Conservation (phyloP, 2,329 filamentous ascomycete species). For the Fusarium nygamai region DNA sequence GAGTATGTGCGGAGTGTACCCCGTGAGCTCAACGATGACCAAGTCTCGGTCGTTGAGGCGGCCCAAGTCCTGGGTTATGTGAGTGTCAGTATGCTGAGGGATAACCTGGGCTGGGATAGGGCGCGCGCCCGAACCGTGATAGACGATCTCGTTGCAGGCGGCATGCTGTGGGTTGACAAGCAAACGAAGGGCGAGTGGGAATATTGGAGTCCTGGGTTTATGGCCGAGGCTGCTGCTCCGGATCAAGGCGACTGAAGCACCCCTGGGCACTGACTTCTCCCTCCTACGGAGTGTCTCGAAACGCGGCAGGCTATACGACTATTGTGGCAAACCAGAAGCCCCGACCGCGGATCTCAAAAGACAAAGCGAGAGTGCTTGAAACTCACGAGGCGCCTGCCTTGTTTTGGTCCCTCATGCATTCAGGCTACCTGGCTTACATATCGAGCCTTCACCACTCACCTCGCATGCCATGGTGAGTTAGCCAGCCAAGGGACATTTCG, state of each 20-base stretch:
- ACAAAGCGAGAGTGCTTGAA: not conserved
- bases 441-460: not conserved
- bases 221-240: slow-evolving; percentile 56
- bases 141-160: slow-evolving; percentile 87
- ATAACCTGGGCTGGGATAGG: slow-evolving; percentile 86
- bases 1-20: slow-evolving; percentile 92
- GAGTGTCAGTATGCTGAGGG: slow-evolving; percentile 85
- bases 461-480: not conserved
- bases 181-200: slow-evolving; percentile 83
- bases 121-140: slow-evolving; percentile 89
- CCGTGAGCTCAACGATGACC: slow-evolving; percentile 94
- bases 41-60: slow-evolving; percentile 90
- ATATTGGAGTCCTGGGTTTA: slow-evolving; percentile 90
- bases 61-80: slow-evolving; percentile 91
- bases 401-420: not conserved
- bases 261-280: not conserved
- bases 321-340: not conserved
- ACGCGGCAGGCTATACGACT: not conserved
- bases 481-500: no score
- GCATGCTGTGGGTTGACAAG: slow-evolving; percentile 92
- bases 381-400: not conserved
- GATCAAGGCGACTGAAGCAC: slow-evolving; percentile 30
- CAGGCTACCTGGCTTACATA: not conserved
- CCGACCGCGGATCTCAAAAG: not conserved
- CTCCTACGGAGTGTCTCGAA: not conserved